Evolutionary conservation across 2,329 filamentous ascomycete species (phyloP), one percentile per base, ranked within the genome.

Genomic region (Pyricularia sp.): DNA sequence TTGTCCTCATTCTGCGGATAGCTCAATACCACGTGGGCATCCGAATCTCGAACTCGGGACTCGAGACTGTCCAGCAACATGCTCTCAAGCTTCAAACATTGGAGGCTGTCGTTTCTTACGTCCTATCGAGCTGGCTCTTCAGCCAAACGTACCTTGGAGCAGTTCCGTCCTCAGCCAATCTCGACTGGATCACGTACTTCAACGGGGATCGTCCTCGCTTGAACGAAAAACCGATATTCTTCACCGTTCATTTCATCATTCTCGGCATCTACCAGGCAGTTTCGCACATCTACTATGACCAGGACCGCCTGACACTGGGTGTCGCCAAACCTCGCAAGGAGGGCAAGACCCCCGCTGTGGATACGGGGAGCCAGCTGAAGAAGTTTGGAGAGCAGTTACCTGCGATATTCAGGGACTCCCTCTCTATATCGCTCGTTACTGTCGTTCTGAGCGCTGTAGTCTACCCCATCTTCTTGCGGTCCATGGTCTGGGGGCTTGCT

Each of bases 201-300:
- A 88, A 82, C 71, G 89, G 85, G 72, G 92, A 95, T 77, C 86
- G 93, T 50, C 85, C 90, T 25, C 85, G 88, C 68, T 80, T 97
- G 70, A 98, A 98, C 77, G 94, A 98, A 81, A 87, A 91, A 72
- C 90, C 93, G 0, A 85, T 98, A 30, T 95, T 93, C 76, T 82
- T 97, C 67, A 88, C 92, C 42, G 86, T 85, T 70, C 88, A 91
- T 74, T 86, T 95, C 72, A 76, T 89, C 3, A 78, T 89, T 0
- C 83, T 95, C 63, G 92, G 91, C 4, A 70, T 91, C 11, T 79
- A 85, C n/a, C 92, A 97, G 77, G 87, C 90, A 1, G 74, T 85
- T 12, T 75, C 85, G 36, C 94, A 97, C 76, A 81, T 97, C 20
- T 88, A 85, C 75, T 82, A 81, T 67, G 93, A 97, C 75, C 87